These are phyloP conservation scores for Scheffersomyces parashehatae DNA, from an alignment of 1,139 yeast genomes.

Conservation along the genomic window DNA sequence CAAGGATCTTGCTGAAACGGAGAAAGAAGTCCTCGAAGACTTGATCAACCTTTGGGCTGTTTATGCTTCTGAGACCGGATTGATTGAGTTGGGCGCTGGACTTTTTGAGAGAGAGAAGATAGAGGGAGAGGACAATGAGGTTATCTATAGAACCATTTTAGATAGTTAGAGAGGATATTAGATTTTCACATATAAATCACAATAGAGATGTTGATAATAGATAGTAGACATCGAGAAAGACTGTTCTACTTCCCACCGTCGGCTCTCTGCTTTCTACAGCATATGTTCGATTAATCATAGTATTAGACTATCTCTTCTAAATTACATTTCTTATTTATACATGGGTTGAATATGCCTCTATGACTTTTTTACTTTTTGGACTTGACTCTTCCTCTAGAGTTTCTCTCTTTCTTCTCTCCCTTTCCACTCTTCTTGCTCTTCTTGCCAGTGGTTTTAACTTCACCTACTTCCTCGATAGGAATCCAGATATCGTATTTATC, in stretches of 20 bases:
- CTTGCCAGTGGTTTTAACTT: neutral
- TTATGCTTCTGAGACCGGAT: constrained; percentile 57
- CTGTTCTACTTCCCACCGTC: too few species aligned
- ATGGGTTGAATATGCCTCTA: too few species aligned
- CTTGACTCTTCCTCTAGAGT: too few species aligned
- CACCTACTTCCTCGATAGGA: constrained; percentile 20
- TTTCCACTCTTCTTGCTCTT: constrained; percentile 8
- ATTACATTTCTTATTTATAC: too few species aligned
- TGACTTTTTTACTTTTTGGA: too few species aligned
- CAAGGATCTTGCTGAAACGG: constrained; percentile 33
- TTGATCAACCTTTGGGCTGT: constrained; percentile 50
- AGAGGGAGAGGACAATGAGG: constrained; percentile 3
- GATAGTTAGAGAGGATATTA: neutral
- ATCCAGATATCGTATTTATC: constrained; percentile 43
- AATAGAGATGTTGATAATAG: too few species aligned
- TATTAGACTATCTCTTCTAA: too few species aligned
- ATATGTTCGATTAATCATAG: too few species aligned
- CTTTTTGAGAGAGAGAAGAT: constrained; percentile 5
- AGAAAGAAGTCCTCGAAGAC: constrained; percentile 36
- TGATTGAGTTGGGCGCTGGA: constrained; percentile 34
- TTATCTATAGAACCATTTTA: neutral
- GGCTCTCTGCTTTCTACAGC: too few species aligned
- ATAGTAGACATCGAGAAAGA: too few species aligned
- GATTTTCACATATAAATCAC: too few species aligned
- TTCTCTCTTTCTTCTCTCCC: constrained; percentile 5